Evolutionary conservation across 208 protist species (phyloP).

Genomic region (Herpetomonas muscarum): DNA sequence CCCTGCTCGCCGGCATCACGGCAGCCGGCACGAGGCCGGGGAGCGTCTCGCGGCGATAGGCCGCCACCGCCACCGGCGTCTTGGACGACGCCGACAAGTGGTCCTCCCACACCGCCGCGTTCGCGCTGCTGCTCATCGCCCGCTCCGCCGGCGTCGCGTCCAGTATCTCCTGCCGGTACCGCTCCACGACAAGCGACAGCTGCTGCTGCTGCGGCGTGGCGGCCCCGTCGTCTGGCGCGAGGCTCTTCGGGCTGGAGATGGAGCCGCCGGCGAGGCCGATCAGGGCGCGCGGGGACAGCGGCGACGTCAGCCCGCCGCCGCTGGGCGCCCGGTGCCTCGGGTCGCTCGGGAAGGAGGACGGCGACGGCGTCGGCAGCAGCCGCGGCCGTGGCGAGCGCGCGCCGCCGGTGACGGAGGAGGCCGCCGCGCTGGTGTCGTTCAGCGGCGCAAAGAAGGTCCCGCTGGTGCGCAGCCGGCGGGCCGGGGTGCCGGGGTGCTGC

Average conservation of each 20-base stretch:
- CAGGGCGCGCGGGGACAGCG: slow-evolving; percentile 2
- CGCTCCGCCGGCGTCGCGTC: background rate
- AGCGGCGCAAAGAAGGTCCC: background rate
- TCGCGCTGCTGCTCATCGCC: background rate
- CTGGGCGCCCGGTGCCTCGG: slow-evolving; percentile 15
- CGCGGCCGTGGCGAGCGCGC: background rate
- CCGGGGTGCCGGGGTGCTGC: too few species aligned
- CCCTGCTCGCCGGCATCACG: background rate
- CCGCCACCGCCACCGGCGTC: background rate
- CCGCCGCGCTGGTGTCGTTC: slow-evolving; percentile 1
- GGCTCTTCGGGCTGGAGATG: background rate
- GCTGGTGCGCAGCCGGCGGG: too few species aligned
- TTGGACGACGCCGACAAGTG: background rate
- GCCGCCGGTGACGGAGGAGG: slow-evolving; percentile 4
- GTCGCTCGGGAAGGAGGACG: slow-evolving; percentile 7
- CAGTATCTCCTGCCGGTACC: too few species aligned
- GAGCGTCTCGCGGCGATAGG: background rate
- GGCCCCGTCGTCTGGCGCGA: background rate
- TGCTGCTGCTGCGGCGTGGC: slow-evolving; percentile 1
- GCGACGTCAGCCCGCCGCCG: slow-evolving; percentile 3
- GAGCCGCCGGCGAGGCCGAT: background rate
- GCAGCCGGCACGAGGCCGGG: background rate
- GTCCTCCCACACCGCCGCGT: background rate
- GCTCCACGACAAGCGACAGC: too few species aligned
- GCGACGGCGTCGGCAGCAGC: background rate